Evolutionary conservation across 2,329 filamentous ascomycete genomes (phyloP).

Genomic region (Diplocarpon rosae): DNA sequence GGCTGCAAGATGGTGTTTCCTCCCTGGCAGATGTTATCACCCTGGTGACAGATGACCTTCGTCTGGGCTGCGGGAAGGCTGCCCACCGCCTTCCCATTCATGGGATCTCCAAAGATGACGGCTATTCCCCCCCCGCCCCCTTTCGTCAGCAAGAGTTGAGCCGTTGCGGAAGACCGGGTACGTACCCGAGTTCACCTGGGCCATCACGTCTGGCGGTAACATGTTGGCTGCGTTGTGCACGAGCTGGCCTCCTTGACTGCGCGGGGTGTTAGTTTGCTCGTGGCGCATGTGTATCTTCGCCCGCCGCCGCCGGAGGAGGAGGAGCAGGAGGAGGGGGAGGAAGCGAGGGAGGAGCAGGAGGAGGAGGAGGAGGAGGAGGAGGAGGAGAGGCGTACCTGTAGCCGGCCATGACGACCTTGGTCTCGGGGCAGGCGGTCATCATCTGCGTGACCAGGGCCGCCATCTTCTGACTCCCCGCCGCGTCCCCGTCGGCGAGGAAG

Average conservation of each 20-base stretch:
- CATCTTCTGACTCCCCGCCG: constrained; percentile 33
- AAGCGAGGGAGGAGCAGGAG: too few relatives aligned
- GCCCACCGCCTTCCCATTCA: constrained; percentile 16
- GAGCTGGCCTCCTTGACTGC: constrained; percentile 15
- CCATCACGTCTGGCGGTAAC: constrained; percentile 5
- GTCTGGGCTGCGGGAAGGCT: constrained; percentile 14
- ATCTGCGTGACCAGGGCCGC: constrained; percentile 10
- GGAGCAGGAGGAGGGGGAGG: too few relatives aligned
- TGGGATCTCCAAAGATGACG: constrained; percentile 23
- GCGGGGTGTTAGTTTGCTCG: neutral
- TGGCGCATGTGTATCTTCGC: too few relatives aligned
- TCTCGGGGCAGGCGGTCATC: constrained; percentile 13
- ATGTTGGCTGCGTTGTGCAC: constrained; percentile 16
- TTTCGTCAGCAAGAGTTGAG: neutral
- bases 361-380: too few relatives aligned
- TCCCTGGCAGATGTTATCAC: constrained; percentile 19
- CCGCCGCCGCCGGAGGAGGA: too few relatives aligned
- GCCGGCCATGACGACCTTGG: constrained; percentile 16
- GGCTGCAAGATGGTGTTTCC: constrained; percentile 8
- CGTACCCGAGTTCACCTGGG: constrained; percentile 17
- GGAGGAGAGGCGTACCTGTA: constrained; percentile 11
- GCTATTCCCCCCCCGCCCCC: constrained; percentile 3
- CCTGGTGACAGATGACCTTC: constrained; percentile 18
- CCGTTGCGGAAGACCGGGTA: neutral
- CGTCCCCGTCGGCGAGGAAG: constrained; percentile 36